Percentiles rank a stretch among this genome's conserved stretches.
These are phyloP conservation scores for Pinus taeda DNA, from an alignment of 75 land plant genomes.

Conservation along the genomic window DNA sequence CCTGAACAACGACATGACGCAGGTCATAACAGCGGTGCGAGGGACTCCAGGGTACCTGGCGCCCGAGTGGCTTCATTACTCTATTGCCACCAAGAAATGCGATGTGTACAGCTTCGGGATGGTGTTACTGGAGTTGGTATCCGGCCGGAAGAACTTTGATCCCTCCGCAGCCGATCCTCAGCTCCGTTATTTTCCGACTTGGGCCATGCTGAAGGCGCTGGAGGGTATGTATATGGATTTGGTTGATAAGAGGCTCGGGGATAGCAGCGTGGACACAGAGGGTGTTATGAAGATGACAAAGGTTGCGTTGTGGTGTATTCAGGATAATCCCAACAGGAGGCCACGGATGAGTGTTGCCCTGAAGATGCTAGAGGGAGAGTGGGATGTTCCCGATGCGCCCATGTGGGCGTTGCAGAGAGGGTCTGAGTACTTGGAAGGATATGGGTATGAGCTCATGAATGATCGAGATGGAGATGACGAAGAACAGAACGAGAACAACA, in stretches of 20 bases:
- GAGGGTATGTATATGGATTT: constrained; percentile 10
- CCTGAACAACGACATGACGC: constrained; percentile 13
- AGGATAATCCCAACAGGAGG: too few relatives aligned
- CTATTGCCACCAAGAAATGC: constrained; percentile 12
- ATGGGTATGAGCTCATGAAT: not conserved
- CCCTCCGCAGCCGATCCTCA: constrained; percentile 9
- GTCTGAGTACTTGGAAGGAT: not conserved
- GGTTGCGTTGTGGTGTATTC: too few relatives aligned
- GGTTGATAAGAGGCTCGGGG: too few relatives aligned
- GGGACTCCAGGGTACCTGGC: too few relatives aligned
- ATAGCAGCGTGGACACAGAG: too few relatives aligned
- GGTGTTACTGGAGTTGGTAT: constrained; percentile 22
- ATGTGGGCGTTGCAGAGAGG: not conserved
- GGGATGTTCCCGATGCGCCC: not conserved
- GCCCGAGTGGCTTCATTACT: constrained; percentile 20
- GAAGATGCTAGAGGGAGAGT: constrained; percentile 14
- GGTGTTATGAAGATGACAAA: too few relatives aligned
- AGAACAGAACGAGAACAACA: not conserved
- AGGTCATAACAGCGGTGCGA: too few relatives aligned
- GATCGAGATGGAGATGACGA: not conserved
- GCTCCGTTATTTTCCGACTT: not conserved
- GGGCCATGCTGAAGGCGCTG: constrained; percentile 6
- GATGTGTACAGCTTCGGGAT: constrained; percentile 49
- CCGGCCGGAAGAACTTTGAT: not conserved
- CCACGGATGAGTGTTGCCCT: too few relatives aligned